A percentile compares a stretch with the other conserved stretches of the same genome.
Conservation (phyloP, 352 stramenopile species). For the Phytophthora chlamydospora region DNA sequence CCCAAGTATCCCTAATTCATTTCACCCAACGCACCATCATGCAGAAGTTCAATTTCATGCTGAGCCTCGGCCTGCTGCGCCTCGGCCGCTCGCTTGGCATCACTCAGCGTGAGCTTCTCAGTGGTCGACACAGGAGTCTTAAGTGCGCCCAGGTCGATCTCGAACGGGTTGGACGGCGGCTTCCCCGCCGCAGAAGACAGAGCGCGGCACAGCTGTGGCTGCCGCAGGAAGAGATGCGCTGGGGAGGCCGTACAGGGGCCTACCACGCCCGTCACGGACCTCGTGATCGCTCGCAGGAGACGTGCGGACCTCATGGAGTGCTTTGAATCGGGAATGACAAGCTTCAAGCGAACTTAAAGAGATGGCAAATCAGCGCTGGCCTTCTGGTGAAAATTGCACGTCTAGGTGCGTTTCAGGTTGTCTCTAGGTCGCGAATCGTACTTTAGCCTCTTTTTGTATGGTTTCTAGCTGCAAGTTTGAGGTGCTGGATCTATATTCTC, state of each 20-base stretch:
- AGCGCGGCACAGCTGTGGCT: not conserved
- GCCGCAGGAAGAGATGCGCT: not conserved
- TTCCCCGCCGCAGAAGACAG: slow-evolving; percentile 10
- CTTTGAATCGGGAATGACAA: too few species aligned
- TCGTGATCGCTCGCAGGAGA: slow-evolving; percentile 8
- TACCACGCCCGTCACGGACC: slow-evolving; percentile 5
- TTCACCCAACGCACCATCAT: slow-evolving; percentile 34
- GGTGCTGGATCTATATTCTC: too few species aligned
- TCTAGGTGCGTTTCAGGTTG: too few species aligned
- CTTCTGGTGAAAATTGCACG: too few species aligned
- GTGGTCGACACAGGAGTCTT: slow-evolving; percentile 9
- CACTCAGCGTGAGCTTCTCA: slow-evolving; percentile 17
- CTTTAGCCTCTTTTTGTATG: too few species aligned
- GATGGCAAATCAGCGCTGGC: too few species aligned
- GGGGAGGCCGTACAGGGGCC: not conserved
- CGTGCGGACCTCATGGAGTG: slow-evolving; percentile 9
- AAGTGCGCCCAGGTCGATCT: slow-evolving; percentile 52
- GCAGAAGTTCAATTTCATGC: slow-evolving; percentile 49
- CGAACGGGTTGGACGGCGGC: slow-evolving; percentile 47
- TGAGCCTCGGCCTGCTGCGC: slow-evolving; percentile 27
- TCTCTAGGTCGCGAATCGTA: too few species aligned
- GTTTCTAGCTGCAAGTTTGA: too few species aligned
- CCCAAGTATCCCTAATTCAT: not conserved
- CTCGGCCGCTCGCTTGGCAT: slow-evolving; percentile 24
- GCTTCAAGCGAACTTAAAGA: not conserved